These are phyloP conservation scores for Cyclostephanos tholiformis DNA, from an alignment of 108 stramenopile genomes.

Conservation along the genomic window DNA sequence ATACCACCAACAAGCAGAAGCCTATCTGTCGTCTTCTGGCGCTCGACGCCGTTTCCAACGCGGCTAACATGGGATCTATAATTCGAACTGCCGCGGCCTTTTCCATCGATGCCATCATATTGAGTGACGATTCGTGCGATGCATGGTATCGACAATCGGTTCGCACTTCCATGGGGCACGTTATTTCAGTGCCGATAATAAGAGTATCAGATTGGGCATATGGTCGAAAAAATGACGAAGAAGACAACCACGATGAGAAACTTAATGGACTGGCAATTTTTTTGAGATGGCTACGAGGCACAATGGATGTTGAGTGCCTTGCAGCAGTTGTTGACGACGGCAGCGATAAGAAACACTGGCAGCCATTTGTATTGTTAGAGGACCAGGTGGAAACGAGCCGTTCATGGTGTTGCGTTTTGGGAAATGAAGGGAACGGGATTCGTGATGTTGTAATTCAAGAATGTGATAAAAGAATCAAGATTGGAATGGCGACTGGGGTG, in stretches of 20 bases:
- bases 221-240: constrained; percentile 19
- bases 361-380: constrained; percentile 38
- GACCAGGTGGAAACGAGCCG: neutral
- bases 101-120: constrained; percentile 65
- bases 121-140: constrained; percentile 77
- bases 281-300: constrained; percentile 40
- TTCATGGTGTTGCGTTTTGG: constrained; percentile 75
- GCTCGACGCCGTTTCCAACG: constrained; percentile 75
- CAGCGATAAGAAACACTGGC: constrained; percentile 27
- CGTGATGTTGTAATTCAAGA: constrained; percentile 50
- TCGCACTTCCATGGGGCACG: constrained; percentile 80
- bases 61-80: constrained; percentile 80
- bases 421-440: constrained; percentile 80
- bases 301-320: constrained; percentile 43
- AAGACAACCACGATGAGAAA: constrained; percentile 7
- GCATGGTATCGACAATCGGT: constrained; percentile 76
- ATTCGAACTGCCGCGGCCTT: constrained; percentile 76
- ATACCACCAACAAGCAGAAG: constrained; percentile 7
- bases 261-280: constrained; percentile 26
- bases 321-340: constrained; percentile 72
- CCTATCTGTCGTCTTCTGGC: constrained; percentile 54
- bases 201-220: constrained; percentile 56
- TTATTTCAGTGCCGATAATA: constrained; percentile 63
- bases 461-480: constrained; percentile 53
- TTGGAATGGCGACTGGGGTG: constrained; percentile 65